These are phyloP conservation scores for Penicillium cosmopolitanum DNA, from an alignment of 495 filamentous ascomycete genomes.

Conservation along the genomic window DNA sequence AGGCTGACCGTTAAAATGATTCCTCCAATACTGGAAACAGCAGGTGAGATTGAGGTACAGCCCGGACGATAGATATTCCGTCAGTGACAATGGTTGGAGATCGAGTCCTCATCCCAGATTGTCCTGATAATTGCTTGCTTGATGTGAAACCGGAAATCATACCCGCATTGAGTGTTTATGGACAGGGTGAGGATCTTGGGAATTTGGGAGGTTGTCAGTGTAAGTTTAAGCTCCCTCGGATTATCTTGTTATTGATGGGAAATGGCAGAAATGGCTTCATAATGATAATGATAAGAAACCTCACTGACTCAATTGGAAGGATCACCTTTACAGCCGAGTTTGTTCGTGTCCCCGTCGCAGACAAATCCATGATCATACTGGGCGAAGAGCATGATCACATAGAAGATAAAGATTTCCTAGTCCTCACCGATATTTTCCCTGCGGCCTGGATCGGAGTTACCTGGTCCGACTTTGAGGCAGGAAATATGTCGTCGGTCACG, in stretches of 20 bases:
- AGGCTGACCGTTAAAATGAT: no score
- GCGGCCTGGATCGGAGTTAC: conserved; percentile 36
- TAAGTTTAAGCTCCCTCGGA: neutral
- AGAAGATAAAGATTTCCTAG: neutral
- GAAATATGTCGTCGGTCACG: conserved; percentile 51
- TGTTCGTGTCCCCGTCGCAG: conserved; percentile 38
- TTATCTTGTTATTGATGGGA: no score
- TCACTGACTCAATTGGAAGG: no score
- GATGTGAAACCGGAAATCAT: neutral
- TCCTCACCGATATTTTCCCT: conserved; percentile 37
- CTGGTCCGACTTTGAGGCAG: conserved; percentile 30
- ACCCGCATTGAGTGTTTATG: neutral
- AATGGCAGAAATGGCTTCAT: no score
- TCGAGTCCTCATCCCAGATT: neutral
- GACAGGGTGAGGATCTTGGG: neutral
- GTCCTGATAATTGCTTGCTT: neutral
- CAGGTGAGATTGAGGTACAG: no score
- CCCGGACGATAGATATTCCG: no score
- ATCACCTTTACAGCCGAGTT: conserved; percentile 32
- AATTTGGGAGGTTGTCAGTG: neutral
- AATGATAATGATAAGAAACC: no score
- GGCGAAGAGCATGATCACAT: neutral
- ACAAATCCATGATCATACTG: conserved; percentile 24
- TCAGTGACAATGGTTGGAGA: no score
- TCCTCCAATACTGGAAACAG: no score